Evolutionary conservation across 1,284 basidiomycete species (phyloP), one percentile per base, ranked within the genome.

Genomic region (Papiliotrema fonsecae): DNA sequence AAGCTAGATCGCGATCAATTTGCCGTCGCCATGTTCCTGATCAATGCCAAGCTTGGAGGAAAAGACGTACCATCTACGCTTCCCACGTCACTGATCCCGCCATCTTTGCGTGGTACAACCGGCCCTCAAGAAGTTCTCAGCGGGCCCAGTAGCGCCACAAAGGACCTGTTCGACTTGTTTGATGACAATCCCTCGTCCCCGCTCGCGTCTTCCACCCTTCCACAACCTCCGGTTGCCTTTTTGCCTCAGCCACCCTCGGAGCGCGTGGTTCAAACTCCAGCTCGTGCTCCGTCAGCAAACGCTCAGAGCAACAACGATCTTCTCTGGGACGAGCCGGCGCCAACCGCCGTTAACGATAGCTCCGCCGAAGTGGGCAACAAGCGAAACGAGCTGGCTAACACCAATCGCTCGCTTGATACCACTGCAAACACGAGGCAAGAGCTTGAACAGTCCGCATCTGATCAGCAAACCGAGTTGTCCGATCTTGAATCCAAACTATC

Each of bases 1-100:
- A 81, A 80, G 42, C 79, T 99, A 35, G 90, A 85, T 21, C 82
- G 85, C 46, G 94, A 97, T 52, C 90, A 93, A 25, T 98, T 99
- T 71, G 94, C 96, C 2, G 86, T 98, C 36, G 96, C 93, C 3
- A 86, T 97, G 85, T 83, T 94, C 72, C 80, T 99, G 41, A 97
- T 99, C 65, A 88, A 91, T 70, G 81, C 81, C 60, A 91, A 86
- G 69, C 76, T 97, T 2, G 79, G 82, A 1, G 94, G 94, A n/a
- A 83, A 83, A 55, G 84, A 88, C 1, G 73, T 94, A 22, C 96
- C 96, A 0, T 54, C 77, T 0, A 72, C 76, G 22, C 78, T 98
- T 16, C 90, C 92, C 1, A 67, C 71, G 22, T 81, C 82, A 31
- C 78, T 98, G 37, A 72, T 97, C 10, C 94, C 96, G 4, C 92